Percentiles rank a stretch among this genome's conserved stretches.
phyloP scores from a whole-genome alignment of 2,329 filamentous ascomycete species.

The Ampelomyces quisqualis region DNA sequence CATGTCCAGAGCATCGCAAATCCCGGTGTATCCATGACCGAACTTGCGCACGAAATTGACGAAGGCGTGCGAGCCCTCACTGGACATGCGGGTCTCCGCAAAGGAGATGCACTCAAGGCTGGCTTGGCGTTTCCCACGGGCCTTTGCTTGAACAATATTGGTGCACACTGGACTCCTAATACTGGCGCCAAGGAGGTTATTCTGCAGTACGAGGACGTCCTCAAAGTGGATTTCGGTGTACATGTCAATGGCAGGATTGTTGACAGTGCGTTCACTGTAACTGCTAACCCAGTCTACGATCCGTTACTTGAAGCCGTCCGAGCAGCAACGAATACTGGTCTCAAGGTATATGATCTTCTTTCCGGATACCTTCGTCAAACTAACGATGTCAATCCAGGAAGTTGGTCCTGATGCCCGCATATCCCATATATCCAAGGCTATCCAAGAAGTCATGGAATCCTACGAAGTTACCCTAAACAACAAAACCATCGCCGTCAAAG shows the following conservation, averaged over 20 bases:
- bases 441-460: constrained; percentile 90
- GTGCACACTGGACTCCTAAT: constrained; percentile 83
- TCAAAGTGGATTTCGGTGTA: constrained; percentile 71
- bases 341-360: constrained; percentile 57
- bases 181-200: constrained; percentile 78
- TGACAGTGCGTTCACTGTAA: constrained; percentile 69
- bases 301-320: constrained; percentile 64
- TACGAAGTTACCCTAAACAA: constrained; percentile 82
- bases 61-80: constrained; percentile 73
- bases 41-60: constrained; percentile 82
- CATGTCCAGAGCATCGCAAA: constrained; percentile 76
- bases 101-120: constrained; percentile 73
- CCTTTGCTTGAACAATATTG: constrained; percentile 77
- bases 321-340: constrained; percentile 70
- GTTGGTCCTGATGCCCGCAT: constrained; percentile 89
- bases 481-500: constrained; percentile 74
- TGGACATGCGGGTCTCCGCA: constrained; percentile 70
- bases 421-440: constrained; percentile 76
- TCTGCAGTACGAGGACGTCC: constrained; percentile 70
- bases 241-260: constrained; percentile 71
- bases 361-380: neutral
- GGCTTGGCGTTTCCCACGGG: constrained; percentile 86
- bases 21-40: constrained; percentile 73
- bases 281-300: constrained; percentile 67
- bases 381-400: constrained; percentile 53